Evolutionary conservation across 2,329 filamentous ascomycete species (phyloP), one percentile per base, ranked within the genome.

Genomic region (Penicillium sp.): DNA sequence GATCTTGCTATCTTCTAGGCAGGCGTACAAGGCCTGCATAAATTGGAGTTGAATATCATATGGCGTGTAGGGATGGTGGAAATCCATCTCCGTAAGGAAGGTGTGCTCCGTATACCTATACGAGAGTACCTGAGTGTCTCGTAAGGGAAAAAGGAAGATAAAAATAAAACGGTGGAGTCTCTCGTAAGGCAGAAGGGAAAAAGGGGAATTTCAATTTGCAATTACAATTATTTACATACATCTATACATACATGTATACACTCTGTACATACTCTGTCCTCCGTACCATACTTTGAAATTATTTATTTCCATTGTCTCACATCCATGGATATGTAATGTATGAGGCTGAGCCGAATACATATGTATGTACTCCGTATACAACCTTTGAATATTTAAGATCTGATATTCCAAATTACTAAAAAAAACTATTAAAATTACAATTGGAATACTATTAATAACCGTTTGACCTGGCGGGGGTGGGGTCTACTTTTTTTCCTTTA

Each of bases 1-100:
- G 41, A 95, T 77, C 62, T 90, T 87, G 8, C 87, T 84, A 37
- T 85, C 68, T 58, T 94, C 83, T 24, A 95, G 79, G 53, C 88
- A 87, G 43, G 81, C 72, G 64, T 95, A 95, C 5, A 93, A 77
- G 0, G 85, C 79, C 57, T 77, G 82, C 90, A 96, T 96, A 64
- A 96, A 94, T 58, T 91, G 75, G 39, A 84, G 76, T 63, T 96
- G 90, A 38, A 95, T 93, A 45, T 86, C 79, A 67, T 96, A 96
- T 0, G 90, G 90, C 28, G 82, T 80, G 66, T 84, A 95, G 0
- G 90, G 90, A 64, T 96, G 90, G 62, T 94, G 81, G 64, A 95
- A 96, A 60, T 89, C 64, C 71, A 72, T 70, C 42, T 10, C 22
- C 19, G 31, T 31, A 26, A n/a, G 28, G 26, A 41, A 34, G 19